These are phyloP conservation scores for Gentiana macrophylla DNA, from an alignment of 257 asterid genomes.

Conservation along the genomic window DNA sequence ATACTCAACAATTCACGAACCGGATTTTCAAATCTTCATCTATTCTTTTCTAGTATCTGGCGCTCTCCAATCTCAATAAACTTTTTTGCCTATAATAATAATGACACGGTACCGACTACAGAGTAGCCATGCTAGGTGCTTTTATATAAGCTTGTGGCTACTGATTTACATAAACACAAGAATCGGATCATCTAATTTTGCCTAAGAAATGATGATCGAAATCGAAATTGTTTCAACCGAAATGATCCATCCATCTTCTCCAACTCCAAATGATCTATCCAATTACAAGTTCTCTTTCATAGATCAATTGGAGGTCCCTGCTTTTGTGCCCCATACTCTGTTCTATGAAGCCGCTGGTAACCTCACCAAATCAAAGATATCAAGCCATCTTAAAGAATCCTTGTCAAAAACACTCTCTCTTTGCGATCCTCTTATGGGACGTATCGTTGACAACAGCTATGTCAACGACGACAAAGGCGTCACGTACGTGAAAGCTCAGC, in stretches of 20 bases:
- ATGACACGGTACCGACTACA: too few relatives aligned
- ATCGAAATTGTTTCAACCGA: slow-evolving; percentile 23
- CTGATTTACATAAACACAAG: too few relatives aligned
- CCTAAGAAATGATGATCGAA: too few relatives aligned
- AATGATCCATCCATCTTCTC: slow-evolving; percentile 26
- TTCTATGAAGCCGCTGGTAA: slow-evolving; percentile 16
- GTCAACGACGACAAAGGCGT: slow-evolving; percentile 30
- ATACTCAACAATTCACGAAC: too few relatives aligned
- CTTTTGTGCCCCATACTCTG: slow-evolving; percentile 23
- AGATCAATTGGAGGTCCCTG: slow-evolving; percentile 29
- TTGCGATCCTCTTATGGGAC: slow-evolving; percentile 43
- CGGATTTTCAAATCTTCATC: too few relatives aligned
- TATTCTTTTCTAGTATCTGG: too few relatives aligned
- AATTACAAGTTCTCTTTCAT: slow-evolving; percentile 35
- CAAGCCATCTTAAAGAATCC: slow-evolving; percentile 25
- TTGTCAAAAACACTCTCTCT: slow-evolving; percentile 22
- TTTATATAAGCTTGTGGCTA: too few relatives aligned
- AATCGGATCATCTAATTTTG: too few relatives aligned
- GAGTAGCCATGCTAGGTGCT: too few relatives aligned
- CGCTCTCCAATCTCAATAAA: too few relatives aligned
- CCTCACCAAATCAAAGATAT: slow-evolving; percentile 14
- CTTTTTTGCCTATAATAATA: too few relatives aligned
- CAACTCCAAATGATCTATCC: slow-evolving; percentile 18
- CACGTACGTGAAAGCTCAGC: slow-evolving; percentile 25
- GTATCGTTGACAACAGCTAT: slow-evolving; percentile 15